Percentiles rank a stretch among this genome's conserved stretches.
These are phyloP conservation scores for Serendipita sp. DNA, from an alignment of 768 basidiomycete species.

Conservation along the genomic window DNA sequence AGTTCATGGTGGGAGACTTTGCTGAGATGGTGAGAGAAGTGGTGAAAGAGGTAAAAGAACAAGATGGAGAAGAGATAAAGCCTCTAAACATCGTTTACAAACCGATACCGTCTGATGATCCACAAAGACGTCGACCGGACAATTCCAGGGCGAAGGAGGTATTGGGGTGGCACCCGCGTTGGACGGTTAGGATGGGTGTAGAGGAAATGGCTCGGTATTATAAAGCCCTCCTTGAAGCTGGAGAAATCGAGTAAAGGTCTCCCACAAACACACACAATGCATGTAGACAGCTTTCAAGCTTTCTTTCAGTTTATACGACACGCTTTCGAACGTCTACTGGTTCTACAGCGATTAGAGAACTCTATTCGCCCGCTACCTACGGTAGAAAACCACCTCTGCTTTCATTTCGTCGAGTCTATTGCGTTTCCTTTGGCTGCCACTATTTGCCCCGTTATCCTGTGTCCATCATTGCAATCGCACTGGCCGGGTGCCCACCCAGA, in stretches of 20 bases:
- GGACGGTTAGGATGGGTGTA: conserved; percentile 83
- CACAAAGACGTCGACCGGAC: conserved; percentile 85
- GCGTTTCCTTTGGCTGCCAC: not conserved
- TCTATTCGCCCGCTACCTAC: not conserved
- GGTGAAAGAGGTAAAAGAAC: conserved; percentile 81
- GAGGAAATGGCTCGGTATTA: conserved; percentile 94
- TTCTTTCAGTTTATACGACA: not conserved
- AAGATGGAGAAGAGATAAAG: conserved; percentile 41
- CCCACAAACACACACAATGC: not conserved
- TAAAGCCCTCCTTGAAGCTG: conserved; percentile 77
- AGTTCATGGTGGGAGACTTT: conserved; percentile 91
- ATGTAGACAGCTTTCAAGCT: not conserved
- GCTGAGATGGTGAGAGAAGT: conserved; percentile 83
- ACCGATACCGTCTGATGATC: conserved; percentile 82
- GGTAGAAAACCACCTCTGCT: not conserved
- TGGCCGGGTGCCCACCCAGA: not conserved
- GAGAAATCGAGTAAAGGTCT: conserved; percentile 17
- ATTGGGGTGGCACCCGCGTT: conserved; percentile 82
- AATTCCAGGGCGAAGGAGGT: conserved; percentile 74
- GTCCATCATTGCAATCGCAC: not conserved
- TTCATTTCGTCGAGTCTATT: not conserved
- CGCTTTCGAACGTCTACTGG: not conserved
- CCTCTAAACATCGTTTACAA: conserved; percentile 47
- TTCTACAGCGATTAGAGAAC: not conserved
- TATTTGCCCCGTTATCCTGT: not conserved